Evolutionary conservation across 257 asterid species (phyloP), one percentile per base, ranked within the genome.

Genomic region (Solanum pinnatisectum): DNA sequence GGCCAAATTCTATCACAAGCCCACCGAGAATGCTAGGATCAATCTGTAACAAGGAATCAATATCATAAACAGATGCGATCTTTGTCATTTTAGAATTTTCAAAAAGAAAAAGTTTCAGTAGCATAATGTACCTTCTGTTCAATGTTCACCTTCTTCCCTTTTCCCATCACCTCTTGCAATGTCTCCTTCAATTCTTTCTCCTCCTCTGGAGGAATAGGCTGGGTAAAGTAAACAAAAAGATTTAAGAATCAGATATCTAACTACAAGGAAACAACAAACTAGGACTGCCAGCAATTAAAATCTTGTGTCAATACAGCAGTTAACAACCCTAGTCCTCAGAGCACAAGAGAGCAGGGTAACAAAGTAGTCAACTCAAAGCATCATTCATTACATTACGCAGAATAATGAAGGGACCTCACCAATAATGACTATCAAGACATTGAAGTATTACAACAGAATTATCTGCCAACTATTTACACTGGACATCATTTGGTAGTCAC

Each of bases 1-100:
- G 96, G 1, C 90, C 88, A 44, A 95, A 95, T 90, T 95, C 99
- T 83, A 97, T 95, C 79, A 97, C 92, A 25, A 97, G 93, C 83
- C 99, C 99, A 78, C 99, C 99, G 37, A 97, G 98, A 93, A 97
- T 97, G 92, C 90, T 96, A 68, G 98, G 95, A 89, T 97, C 98
- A 90, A 94, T 92, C 99, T 97, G 95, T 46, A 91, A 90, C 8
- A 10, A 86, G 3, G 68, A 22, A 77, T 72, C 85, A 88, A 74
- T 33, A 59, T 87, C 52, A 87, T 84, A 81, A 35, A 72, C 42
- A 44, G 73, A 22, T 70, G 37, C 10, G 37, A 32, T 70, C 84
- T 49, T 9, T 5, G 23, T 27, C 35, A n/a, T 27, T 46, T 52
- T 56, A 42, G 52, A 30, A 67, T 22, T 76, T 40, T 67, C 52